Base-by-base conservation (phyloP, 2,329 filamentous ascomycete species). In the Cladosporium oxysporum region DNA sequence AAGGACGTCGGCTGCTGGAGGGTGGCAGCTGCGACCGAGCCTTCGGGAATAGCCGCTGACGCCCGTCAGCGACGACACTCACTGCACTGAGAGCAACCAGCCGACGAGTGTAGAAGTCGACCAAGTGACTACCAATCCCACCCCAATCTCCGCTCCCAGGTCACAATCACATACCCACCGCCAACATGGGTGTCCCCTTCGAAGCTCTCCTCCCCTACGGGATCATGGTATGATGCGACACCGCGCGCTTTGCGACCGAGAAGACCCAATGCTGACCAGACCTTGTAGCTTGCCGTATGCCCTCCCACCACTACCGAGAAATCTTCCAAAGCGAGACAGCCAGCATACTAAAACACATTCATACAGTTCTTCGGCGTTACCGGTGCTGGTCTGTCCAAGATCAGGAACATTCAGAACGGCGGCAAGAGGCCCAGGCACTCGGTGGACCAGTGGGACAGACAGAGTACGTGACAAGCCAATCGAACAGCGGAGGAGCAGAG, bases 161-260 rank as follows among this genome's bases (percentile, higher is more conserved):
- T 10, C 60, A 63, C 35, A 49, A 28, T 10, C 26, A 35, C 2
- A 55, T 21, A n/a, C 18, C 66, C 28, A 65, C 64, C 64, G 68
- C 73, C 74, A 82, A 69, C 70, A 88, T 88, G 87, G 86, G 86
- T 78, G 85, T 90, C 69, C 87, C 87, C 53, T 89, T 89, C 77
- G 87, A 90, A 80, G 84, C 87, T 70, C 78, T 89, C 71, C 75
- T 89, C 72, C 87, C 87, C 58, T 89, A 88, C 76, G 87, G 82
- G 71, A 85, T 89, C 75, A 87, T 88, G 79, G 59, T 58, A 64
- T 33, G 57, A 16, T 62, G 64, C 64, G 58, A 41, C 28, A 10
- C 14, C 7, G n/a, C 26, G 50, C 21, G 41, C 35, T 26, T 64
- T 58, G 58, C 49, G 31, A 47, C 50, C 50, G 26, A 5, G 21